Evolutionary conservation across 2,329 filamentous ascomycete genomes (phyloP).

Genomic region (Fusarium sacchari): DNA sequence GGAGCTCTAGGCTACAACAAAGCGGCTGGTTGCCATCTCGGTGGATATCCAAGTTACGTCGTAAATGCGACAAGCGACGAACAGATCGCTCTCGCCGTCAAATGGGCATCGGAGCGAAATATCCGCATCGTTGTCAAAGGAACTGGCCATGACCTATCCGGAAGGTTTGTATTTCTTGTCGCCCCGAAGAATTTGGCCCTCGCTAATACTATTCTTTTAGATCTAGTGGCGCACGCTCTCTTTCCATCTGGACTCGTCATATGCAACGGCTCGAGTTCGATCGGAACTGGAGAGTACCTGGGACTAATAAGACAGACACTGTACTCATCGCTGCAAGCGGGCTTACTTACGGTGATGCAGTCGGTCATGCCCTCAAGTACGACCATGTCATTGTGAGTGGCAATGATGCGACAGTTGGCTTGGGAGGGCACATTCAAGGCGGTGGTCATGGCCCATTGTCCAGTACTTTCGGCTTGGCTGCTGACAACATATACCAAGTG

Average conservation of each 20-base stretch:
- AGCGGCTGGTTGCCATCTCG: neutral
- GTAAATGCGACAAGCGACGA: neutral
- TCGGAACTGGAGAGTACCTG: neutral
- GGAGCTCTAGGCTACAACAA: neutral
- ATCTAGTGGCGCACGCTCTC: neutral
- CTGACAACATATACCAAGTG: neutral
- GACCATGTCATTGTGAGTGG: neutral
- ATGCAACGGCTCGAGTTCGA: neutral
- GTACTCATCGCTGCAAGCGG: neutral
- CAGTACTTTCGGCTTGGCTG: neutral
- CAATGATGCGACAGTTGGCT: neutral
- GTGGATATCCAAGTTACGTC: neutral
- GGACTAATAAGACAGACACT: neutral
- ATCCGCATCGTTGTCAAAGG: neutral
- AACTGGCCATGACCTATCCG: neutral
- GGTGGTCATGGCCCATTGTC: neutral
- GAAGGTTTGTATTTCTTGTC: neutral
- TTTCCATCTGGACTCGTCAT: neutral
- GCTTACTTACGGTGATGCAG: neutral
- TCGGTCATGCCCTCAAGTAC: neutral
- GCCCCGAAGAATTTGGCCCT: fast-evolving
- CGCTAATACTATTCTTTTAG: neutral
- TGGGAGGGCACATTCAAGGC: neutral
- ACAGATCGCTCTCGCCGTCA: neutral
- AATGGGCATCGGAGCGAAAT: neutral